phyloP scores from a whole-genome alignment of 768 basidiomycete genomes.

The Kwoniella bestiolae region DNA sequence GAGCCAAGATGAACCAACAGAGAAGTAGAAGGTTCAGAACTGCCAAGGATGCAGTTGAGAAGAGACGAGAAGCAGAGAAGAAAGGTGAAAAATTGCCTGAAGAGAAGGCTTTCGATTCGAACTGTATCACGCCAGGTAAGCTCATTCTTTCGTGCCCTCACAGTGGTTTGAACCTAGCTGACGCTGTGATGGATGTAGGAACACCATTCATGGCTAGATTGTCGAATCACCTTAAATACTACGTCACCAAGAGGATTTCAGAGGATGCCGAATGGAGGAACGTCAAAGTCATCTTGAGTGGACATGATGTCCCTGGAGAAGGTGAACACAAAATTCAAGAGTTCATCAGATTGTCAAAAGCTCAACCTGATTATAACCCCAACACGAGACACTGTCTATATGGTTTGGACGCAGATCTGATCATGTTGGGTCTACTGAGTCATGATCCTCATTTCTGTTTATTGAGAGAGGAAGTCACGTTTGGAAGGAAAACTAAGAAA shows the following conservation, averaged over 20 bases:
- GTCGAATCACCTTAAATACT: slow-evolving; percentile 91
- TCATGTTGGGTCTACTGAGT: slow-evolving; percentile 95
- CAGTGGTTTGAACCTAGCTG: slow-evolving; percentile 2
- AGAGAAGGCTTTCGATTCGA: slow-evolving; percentile 96
- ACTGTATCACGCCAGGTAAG: slow-evolving; percentile 96
- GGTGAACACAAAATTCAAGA: slow-evolving; percentile 99
- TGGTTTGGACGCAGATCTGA: slow-evolving; percentile 95
- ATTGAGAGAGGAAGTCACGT: slow-evolving; percentile 96
- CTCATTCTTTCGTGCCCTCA: slow-evolving; percentile 16
- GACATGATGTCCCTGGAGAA: slow-evolving; percentile 95
- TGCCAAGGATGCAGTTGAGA: slow-evolving; percentile 86
- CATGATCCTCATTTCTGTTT: slow-evolving; percentile 99
- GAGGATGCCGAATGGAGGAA: slow-evolving; percentile 96
- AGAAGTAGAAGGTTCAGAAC: slow-evolving; percentile 93
- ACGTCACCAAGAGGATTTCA: slow-evolving; percentile 95
- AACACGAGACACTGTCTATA: slow-evolving; percentile 97
- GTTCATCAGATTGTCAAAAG: slow-evolving; percentile 91
- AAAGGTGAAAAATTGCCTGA: slow-evolving; percentile 91
- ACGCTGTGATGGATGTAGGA: slow-evolving; percentile 60
- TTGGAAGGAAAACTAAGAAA: slow-evolving; percentile 83
- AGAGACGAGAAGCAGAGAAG: slow-evolving; percentile 79
- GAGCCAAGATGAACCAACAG: slow-evolving; percentile 99
- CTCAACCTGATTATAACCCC: slow-evolving; percentile 93
- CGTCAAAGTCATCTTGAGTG: slow-evolving; percentile 89
- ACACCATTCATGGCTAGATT: slow-evolving; percentile 93